Evolutionary conservation across 805 yeast genomes (phyloP).

Genomic region (Monosporozyma aquatica): DNA sequence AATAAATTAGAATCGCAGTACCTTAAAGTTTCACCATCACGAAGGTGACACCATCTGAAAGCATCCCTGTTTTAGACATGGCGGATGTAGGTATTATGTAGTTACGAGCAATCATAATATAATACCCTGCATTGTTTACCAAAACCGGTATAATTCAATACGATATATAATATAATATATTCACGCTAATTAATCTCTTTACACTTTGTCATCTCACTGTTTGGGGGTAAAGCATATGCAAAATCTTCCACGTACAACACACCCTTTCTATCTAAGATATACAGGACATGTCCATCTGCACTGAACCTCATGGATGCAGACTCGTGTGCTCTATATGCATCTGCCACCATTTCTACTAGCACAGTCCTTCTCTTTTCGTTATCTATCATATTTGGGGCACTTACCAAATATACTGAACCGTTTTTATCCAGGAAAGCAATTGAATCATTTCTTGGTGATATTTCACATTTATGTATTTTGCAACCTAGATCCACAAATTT

Average conservation of each 20-base stretch:
- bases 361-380: conserved; percentile 42
- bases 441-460: conserved; percentile 82
- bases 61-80: too few relatives aligned
- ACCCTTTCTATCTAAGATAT: conserved; percentile 75
- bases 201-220: conserved; percentile 56
- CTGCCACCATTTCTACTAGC: conserved; percentile 66
- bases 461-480: conserved; percentile 59
- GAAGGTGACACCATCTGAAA: too few relatives aligned
- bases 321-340: conserved; percentile 61
- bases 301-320: conserved; percentile 75
- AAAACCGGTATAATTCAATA: too few relatives aligned
- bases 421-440: conserved; percentile 71
- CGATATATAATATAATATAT: too few relatives aligned
- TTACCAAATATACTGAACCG: conserved; percentile 64
- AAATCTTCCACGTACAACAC: conserved; percentile 72
- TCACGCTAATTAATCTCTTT: conserved; percentile 35
- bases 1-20: too few relatives aligned
- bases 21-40: too few relatives aligned
- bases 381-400: conserved; percentile 49
- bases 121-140: too few relatives aligned
- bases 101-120: too few relatives aligned
- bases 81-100: too few relatives aligned
- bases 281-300: conserved; percentile 71
- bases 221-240: conserved; percentile 74
- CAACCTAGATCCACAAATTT: conserved; percentile 76